phyloP scores from a whole-genome alignment of 495 filamentous ascomycete species.

The Podospora anserina region DNA sequence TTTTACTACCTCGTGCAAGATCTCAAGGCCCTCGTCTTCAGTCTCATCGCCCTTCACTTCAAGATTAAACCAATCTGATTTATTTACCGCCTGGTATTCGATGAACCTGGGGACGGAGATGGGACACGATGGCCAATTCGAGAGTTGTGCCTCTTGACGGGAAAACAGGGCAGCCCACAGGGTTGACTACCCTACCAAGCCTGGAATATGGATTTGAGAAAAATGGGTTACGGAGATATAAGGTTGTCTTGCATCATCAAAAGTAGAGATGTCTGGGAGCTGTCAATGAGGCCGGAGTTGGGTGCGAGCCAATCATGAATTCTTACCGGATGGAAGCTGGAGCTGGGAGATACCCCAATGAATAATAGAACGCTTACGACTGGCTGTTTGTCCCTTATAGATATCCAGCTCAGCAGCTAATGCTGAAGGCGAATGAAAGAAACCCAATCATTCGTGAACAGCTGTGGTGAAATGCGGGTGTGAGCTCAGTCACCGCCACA shows the following conservation, averaged over 20 bases:
- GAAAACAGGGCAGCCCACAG: not conserved
- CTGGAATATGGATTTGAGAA: not conserved
- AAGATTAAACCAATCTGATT: slow-evolving; percentile 89
- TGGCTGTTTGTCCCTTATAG: not conserved
- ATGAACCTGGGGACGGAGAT: not conserved
- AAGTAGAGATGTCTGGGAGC: not conserved
- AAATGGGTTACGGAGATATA: not conserved
- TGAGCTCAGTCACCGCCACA: not conserved
- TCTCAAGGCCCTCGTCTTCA: slow-evolving; percentile 94
- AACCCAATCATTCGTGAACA: slow-evolving; percentile 3
- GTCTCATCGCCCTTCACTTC: slow-evolving; percentile 93
- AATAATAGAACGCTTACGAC: not conserved
- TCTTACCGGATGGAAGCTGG: not conserved
- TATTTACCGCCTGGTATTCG: not conserved
- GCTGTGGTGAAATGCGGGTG: not conserved
- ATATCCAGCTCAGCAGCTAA: slow-evolving; percentile 1
- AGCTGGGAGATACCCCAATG: not conserved
- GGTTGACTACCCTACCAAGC: not conserved
- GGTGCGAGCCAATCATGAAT: not conserved
- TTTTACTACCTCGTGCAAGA: slow-evolving; percentile 99
- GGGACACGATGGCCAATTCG: not conserved
- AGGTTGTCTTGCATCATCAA: not conserved
- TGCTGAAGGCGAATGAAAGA: not conserved
- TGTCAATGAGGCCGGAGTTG: not conserved
- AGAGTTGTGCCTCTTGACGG: not conserved